Evolutionary conservation across 164 flowering plant genomes (phyloP), one percentile per base, ranked within the genome.

Genomic region (Dillenia turbinata): DNA sequence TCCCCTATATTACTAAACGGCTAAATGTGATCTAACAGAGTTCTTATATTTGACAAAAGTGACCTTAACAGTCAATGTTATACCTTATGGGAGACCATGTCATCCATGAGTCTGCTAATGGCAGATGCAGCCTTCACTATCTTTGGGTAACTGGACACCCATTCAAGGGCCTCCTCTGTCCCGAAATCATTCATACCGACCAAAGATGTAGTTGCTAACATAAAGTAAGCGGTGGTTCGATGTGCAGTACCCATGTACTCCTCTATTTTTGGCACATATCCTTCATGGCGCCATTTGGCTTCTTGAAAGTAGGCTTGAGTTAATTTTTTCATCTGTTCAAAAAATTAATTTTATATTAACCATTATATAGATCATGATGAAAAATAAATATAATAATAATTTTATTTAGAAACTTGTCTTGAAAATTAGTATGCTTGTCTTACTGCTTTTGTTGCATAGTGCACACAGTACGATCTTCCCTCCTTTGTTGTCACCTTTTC

Each of bases 401-500:
- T 19, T 1, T 19, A 1, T 19, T 19, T 1, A 19, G 1, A 19
- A 14, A 59, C 2, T 5, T 19, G 22, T 52, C 17, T 19, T 19
- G 22, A 19, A 6, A 47, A 40, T 40, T 44, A n/a, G 1, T 43
- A 17, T 52, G 1, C 1, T 12, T 47, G 17, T 15, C 70, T 10
- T 75, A 78, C 87, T 1, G 58, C 65, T 58, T 77, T 73, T 75
- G 48, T 76, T 12, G 66, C 68, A 57, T 72, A 76, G 2, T 48
- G 0, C 0, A 70, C 43, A 9, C 71, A 58, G 15, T 70, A 69
- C 2, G 63, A 54, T 50, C 63, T 73, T 73, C 75, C 79, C 54
- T 74, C 58, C 14, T 58, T 62, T 1, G 22, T 63, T 61, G 79
- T 15, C 2, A 73, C 56, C 26, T 70, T 59, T 58, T 76, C 79